A percentile compares a stretch with the other conserved stretches of the same genome.
phyloP scores from a whole-genome alignment of 2,329 filamentous ascomycete species.

The Phialocephala subalpina region DNA sequence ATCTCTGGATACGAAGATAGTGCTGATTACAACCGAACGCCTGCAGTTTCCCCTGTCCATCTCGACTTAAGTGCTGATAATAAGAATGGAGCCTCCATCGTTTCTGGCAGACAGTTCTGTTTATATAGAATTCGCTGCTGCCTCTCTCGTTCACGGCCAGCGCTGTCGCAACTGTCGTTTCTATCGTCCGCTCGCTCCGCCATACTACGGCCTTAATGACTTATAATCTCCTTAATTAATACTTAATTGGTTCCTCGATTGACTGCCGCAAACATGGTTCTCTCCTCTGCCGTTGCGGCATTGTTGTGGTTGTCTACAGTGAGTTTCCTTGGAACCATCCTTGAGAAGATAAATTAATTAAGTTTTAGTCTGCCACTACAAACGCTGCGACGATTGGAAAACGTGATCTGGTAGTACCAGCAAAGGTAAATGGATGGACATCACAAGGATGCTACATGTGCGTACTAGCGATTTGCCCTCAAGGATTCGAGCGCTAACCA shows the following conservation, averaged over 20 bases:
- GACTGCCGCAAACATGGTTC: constrained; percentile 15
- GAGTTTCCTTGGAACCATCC: constrained; percentile 3
- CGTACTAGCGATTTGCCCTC: constrained; percentile 8
- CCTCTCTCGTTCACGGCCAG: constrained; percentile 13
- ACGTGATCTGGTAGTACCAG: constrained; percentile 25
- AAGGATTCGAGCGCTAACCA: background rate
- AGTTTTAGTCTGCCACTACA: background rate
- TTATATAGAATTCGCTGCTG: constrained; percentile 3
- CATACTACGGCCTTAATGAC: constrained; percentile 10
- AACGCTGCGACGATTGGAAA: constrained; percentile 20
- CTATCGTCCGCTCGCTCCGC: constrained; percentile 15
- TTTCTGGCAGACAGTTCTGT: background rate
- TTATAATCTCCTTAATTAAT: constrained; percentile 12
- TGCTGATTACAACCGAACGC: constrained; percentile 16
- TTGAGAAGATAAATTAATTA: background rate
- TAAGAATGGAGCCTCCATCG: constrained; percentile 8
- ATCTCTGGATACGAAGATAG: constrained; percentile 16
- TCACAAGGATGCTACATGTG: constrained; percentile 33
- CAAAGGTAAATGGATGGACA: constrained; percentile 30
- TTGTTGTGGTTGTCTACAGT: constrained; percentile 19
- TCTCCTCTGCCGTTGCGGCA: constrained; percentile 11
- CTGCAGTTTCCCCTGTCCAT: constrained; percentile 15
- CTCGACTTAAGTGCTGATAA: constrained; percentile 5
- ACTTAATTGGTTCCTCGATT: constrained; percentile 7
- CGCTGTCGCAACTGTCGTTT: constrained; percentile 18